A percentile compares a stretch with the other conserved stretches of the same genome.
phyloP scores from a whole-genome alignment of 768 basidiomycete genomes.

The Phylloporus scabripes region DNA sequence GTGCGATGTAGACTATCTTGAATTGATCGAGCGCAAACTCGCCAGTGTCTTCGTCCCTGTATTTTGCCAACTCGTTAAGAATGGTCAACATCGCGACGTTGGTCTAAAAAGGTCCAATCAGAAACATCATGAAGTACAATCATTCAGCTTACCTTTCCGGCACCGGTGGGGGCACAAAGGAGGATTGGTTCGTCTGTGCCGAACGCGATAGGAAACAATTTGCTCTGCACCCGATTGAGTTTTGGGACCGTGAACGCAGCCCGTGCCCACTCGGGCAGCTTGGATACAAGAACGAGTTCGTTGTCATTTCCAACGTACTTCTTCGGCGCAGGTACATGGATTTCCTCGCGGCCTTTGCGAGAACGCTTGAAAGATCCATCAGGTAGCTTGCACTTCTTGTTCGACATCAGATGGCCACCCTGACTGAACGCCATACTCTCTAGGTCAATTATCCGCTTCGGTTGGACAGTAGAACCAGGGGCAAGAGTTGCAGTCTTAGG shows the following conservation, averaged over 20 bases:
- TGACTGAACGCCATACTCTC: constrained; percentile 95
- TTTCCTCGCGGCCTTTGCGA: constrained; percentile 96
- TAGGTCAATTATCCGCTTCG: constrained; percentile 80
- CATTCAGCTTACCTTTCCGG: constrained; percentile 76
- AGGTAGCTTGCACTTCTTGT: constrained; percentile 97
- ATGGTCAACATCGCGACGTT: constrained; percentile 97
- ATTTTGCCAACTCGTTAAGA: constrained; percentile 83
- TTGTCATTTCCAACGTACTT: constrained; percentile 55
- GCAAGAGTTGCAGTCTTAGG: constrained; percentile 84
- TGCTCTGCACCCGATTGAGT: constrained; percentile 91
- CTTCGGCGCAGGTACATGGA: constrained; percentile 93
- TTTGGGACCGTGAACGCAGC: constrained; percentile 77
- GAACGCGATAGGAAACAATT: constrained; percentile 88
- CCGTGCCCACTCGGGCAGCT: constrained; percentile 81
- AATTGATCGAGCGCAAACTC: constrained; percentile 81
- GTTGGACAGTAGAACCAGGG: constrained; percentile 82
- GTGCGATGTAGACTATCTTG: constrained; percentile 97
- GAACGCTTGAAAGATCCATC: constrained; percentile 97
- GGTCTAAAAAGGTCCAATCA: constrained; percentile 50
- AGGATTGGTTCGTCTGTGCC: constrained; percentile 92
- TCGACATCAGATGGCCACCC: constrained; percentile 95
- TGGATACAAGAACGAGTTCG: constrained; percentile 66
- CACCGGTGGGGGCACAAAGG: constrained; percentile 96
- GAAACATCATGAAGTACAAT: not conserved
- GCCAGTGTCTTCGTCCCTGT: constrained; percentile 78